Percentiles rank a stretch among this genome's conserved stretches.
phyloP scores from a whole-genome alignment of 371 early-diverging fungal species.

The Apophysomyces variabilis region DNA sequence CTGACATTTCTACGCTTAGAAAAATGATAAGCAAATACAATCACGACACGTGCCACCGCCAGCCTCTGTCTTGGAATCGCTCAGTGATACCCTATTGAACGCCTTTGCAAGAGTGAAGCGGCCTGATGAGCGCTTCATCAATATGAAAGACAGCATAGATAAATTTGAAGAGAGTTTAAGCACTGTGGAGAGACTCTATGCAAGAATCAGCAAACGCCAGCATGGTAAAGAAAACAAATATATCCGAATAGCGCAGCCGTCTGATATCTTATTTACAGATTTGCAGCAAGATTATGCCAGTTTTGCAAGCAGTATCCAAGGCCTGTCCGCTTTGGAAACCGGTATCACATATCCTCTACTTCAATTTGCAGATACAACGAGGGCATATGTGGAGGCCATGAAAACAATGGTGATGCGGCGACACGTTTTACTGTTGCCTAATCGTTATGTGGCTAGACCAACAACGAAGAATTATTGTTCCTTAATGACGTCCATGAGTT shows the following conservation, averaged over 20 bases:
- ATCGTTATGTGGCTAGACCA: conserved; percentile 22
- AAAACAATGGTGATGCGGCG: conserved; percentile 63
- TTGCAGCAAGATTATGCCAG: conserved; percentile 77
- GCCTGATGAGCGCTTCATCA: conserved; percentile 84
- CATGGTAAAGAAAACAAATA: conserved; percentile 17
- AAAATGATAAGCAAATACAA: conserved; percentile 35
- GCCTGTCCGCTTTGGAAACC: conserved; percentile 83
- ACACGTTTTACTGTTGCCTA: neutral
- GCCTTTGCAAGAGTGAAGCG: conserved; percentile 86
- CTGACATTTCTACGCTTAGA: conserved; percentile 26
- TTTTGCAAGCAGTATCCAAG: conserved; percentile 75
- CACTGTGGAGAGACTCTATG: conserved; percentile 76
- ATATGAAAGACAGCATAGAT: conserved; percentile 78
- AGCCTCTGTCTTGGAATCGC: conserved; percentile 55
- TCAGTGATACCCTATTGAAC: conserved; percentile 85
- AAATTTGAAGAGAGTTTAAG: conserved; percentile 85
- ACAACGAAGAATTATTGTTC: conserved; percentile 75
- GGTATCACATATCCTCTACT: conserved; percentile 77
- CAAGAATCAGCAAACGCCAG: conserved; percentile 79
- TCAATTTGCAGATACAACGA: conserved; percentile 74
- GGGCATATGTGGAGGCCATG: conserved; percentile 65
- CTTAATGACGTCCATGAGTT: conserved; percentile 86
- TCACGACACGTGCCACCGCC: conserved; percentile 55
- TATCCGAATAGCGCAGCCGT: neutral
- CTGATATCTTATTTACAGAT: conserved; percentile 42